Conservation (phyloP, 495 filamentous ascomycete species). For the Penicillium coffeae region DNA sequence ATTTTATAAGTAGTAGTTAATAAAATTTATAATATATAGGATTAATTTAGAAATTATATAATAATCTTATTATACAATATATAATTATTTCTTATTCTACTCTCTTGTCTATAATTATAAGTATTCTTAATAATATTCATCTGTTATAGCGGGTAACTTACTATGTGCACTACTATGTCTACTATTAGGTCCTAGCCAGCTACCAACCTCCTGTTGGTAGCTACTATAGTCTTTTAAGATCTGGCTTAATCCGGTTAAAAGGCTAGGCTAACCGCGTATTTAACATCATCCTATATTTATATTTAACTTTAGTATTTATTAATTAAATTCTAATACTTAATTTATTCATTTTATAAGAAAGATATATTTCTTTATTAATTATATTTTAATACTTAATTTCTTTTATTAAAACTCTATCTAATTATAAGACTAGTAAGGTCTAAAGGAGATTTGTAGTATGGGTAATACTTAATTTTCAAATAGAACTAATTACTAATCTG, state of each 20-base stretch:
- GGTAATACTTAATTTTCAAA: too few species aligned
- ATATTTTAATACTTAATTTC: too few species aligned
- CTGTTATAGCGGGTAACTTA: too few species aligned
- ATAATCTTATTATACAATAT: background rate
- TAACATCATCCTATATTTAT: background rate
- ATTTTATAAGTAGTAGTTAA: background rate
- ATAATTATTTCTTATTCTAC: background rate
- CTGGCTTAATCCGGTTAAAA: background rate
- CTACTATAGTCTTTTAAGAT: background rate
- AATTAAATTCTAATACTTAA: background rate
- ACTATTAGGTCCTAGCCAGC: too few species aligned
- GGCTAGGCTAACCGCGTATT: background rate
- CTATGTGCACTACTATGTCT: too few species aligned
- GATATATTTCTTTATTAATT: too few species aligned
- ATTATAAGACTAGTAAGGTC: too few species aligned
- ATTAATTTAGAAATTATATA: slow-evolving; percentile 3
- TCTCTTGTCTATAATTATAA: slow-evolving; percentile 1
- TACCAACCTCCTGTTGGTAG: too few species aligned
- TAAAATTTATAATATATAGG: background rate
- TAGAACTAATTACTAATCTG: too few species aligned
- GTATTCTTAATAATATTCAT: slow-evolving; percentile 7
- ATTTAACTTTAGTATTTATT: background rate
- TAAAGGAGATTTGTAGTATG: too few species aligned
- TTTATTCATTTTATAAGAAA: background rate
- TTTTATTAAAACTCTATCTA: too few species aligned